Evolutionary conservation across 1,139 yeast species (phyloP).

Genomic region (Taphrina sp.): DNA sequence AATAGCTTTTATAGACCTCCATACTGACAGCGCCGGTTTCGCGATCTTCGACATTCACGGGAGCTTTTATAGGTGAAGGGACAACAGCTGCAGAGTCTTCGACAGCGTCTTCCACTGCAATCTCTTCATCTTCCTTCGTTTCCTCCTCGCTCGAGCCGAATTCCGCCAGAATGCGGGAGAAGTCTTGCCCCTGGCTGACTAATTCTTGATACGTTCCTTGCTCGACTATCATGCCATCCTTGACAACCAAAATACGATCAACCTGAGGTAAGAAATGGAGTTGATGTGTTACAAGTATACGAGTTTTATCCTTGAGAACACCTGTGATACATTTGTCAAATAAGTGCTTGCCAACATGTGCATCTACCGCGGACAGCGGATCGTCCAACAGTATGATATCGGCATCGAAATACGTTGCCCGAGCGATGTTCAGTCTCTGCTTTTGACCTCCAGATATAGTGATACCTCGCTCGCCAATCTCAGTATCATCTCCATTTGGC

Average conservation of each 20-base stretch:
- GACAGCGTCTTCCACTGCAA: slow-evolving; percentile 33
- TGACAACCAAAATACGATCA: slow-evolving; percentile 65
- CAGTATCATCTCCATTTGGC: slow-evolving; percentile 81
- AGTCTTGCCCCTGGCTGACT: slow-evolving; percentile 49
- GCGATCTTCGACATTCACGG: slow-evolving; percentile 50
- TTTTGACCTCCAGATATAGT: slow-evolving; percentile 93
- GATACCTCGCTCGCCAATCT: slow-evolving; percentile 90
- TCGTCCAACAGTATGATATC: slow-evolving; percentile 77
- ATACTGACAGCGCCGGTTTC: slow-evolving; percentile 52
- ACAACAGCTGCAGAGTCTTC: slow-evolving; percentile 14
- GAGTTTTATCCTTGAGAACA: slow-evolving; percentile 57
- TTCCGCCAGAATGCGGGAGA: slow-evolving; percentile 52
- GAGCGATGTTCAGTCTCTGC: slow-evolving; percentile 78
- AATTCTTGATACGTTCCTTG: slow-evolving; percentile 59
- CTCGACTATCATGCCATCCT: slow-evolving; percentile 60
- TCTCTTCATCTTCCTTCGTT: slow-evolving; percentile 40
- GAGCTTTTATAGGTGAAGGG: slow-evolving; percentile 35
- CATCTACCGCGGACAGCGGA: slow-evolving; percentile 87
- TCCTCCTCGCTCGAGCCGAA: slow-evolving; percentile 47
- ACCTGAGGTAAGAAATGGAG: slow-evolving; percentile 67
- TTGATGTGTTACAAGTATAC: slow-evolving; percentile 83
- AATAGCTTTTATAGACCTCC: slow-evolving; percentile 53
- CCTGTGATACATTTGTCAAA: slow-evolving; percentile 69
- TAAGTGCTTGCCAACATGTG: slow-evolving; percentile 81
- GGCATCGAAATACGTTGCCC: slow-evolving; percentile 71